Percentiles rank a stretch among this genome's conserved stretches.
Evolutionary conservation across 805 yeast genomes (phyloP).

Genomic region (Metschnikowia cerradonensis): DNA sequence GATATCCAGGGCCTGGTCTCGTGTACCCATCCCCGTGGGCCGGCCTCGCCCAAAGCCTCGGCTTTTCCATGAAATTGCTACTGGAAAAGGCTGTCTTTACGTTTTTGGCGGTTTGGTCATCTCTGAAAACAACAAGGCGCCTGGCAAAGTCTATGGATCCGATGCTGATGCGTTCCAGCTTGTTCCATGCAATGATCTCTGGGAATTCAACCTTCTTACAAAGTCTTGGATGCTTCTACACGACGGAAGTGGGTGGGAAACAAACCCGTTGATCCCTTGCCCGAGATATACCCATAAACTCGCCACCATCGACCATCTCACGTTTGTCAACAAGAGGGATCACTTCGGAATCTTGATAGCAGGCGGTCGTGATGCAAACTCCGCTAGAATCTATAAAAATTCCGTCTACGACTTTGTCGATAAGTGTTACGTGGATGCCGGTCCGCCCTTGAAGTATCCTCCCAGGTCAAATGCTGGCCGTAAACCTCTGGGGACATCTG

Average conservation of each 20-base stretch:
- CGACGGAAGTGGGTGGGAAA: constrained; percentile 28
- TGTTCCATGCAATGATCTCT: constrained; percentile 57
- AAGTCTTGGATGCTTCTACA: constrained; percentile 52
- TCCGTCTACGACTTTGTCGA: constrained; percentile 45
- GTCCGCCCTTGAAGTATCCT: constrained; percentile 13
- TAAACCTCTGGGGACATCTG: constrained; percentile 1
- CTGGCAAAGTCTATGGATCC: background rate
- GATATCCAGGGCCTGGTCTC: constrained; percentile 55
- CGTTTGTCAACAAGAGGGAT: constrained; percentile 32
- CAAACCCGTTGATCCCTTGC: constrained; percentile 21
- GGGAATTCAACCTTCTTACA: constrained; percentile 58
- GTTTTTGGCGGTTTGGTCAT: constrained; percentile 62
- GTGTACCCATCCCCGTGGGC: constrained; percentile 26
- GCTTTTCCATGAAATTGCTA: constrained; percentile 56
- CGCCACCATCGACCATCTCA: constrained; percentile 36
- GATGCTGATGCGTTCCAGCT: constrained; percentile 25
- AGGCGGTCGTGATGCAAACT: constrained; percentile 47
- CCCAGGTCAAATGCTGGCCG: background rate
- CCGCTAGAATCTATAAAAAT: constrained; percentile 29
- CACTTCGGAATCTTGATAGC: constrained; percentile 49
- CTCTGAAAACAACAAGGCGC: constrained; percentile 8
- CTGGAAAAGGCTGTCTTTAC: constrained; percentile 48
- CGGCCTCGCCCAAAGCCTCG: constrained; percentile 42
- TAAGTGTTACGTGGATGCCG: constrained; percentile 26
- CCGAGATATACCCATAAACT: constrained; percentile 54